A percentile compares a stretch with the other conserved stretches of the same genome.
phyloP scores from a whole-genome alignment of 441 rosid species.

The Macaranga tanarius region DNA sequence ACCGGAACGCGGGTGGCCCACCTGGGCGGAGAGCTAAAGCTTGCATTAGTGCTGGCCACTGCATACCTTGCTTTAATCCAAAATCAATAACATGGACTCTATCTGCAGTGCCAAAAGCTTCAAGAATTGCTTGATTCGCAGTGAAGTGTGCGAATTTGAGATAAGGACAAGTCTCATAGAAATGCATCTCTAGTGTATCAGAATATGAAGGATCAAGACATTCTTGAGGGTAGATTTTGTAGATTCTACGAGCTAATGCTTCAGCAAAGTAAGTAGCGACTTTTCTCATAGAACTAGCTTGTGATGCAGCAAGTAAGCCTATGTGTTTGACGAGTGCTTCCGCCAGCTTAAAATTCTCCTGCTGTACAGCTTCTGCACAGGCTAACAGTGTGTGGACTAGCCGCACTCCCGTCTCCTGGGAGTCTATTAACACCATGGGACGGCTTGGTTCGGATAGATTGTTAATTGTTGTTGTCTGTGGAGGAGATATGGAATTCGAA shows the following conservation, averaged over 20 bases:
- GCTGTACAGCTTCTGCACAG: conserved; percentile 82
- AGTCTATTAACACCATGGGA: conserved; percentile 61
- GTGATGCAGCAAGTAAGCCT: conserved; percentile 61
- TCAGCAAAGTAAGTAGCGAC: conserved; percentile 90
- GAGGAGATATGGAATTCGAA: conserved; percentile 26
- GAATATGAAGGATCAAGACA: conserved; percentile 51
- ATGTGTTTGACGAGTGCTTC: conserved; percentile 72
- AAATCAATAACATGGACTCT: conserved; percentile 84
- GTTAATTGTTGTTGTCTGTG: conserved; percentile 5
- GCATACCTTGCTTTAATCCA: conserved; percentile 77
- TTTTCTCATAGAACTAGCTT: conserved; percentile 86
- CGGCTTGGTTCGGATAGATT: conserved; percentile 30
- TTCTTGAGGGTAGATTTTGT: conserved; percentile 51
- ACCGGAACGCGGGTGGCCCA: conserved; percentile 81
- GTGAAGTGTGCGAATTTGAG: conserved; percentile 93
- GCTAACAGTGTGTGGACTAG: conserved; percentile 83
- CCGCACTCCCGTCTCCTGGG: conserved; percentile 83
- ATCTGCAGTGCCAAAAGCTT: conserved; percentile 61
- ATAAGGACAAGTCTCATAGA: conserved; percentile 85
- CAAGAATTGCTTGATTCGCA: conserved; percentile 92
- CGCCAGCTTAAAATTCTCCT: conserved; percentile 52
- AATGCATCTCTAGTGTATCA: conserved; percentile 83
- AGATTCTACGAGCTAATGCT: conserved; percentile 79
- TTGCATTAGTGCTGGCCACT: conserved; percentile 87
- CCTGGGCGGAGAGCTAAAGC: conserved; percentile 79